Percentiles rank a stretch among this genome's conserved stretches.
Evolutionary conservation across 148 eudicot species (phyloP).

Genomic region (Nepenthes gracilis): DNA sequence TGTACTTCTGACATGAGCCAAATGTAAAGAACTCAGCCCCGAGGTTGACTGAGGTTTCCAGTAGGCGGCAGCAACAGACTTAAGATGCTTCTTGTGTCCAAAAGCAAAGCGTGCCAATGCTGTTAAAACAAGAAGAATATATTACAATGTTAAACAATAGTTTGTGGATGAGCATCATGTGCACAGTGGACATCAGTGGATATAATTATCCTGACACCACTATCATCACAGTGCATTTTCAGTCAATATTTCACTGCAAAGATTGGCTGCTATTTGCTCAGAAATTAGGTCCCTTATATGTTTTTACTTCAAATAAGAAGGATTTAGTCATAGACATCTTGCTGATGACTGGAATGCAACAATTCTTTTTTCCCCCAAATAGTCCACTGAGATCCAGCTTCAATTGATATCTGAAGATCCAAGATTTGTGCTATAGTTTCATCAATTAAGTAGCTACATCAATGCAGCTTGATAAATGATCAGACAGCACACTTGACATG

Average conservation of each 20-base stretch:
- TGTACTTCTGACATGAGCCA: conserved; percentile 48
- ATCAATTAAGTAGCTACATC: neutral
- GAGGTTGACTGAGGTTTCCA: conserved; percentile 74
- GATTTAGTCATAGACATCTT: neutral
- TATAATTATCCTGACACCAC: neutral
- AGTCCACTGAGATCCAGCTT: no score
- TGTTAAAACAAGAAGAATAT: conserved; percentile 22
- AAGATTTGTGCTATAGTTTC: neutral
- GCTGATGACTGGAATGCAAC: no score
- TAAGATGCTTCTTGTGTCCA: conserved; percentile 87
- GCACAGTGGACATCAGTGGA: neutral
- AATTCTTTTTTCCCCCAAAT: no score
- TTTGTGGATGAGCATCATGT: neutral
- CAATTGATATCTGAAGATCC: neutral
- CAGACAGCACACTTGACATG: neutral
- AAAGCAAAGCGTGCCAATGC: conserved; percentile 91
- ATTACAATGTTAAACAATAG: neutral
- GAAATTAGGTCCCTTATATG: no score
- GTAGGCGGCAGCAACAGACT: conserved; percentile 71
- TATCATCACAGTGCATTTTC: no score
- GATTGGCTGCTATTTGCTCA: no score
- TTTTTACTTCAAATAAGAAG: neutral
- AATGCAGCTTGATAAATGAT: no score
- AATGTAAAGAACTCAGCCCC: conserved; percentile 52
- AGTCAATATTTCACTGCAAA: no score